Evolutionary conservation across 345 rosid genomes (phyloP).

Genomic region (Aethionema arabicum): DNA sequence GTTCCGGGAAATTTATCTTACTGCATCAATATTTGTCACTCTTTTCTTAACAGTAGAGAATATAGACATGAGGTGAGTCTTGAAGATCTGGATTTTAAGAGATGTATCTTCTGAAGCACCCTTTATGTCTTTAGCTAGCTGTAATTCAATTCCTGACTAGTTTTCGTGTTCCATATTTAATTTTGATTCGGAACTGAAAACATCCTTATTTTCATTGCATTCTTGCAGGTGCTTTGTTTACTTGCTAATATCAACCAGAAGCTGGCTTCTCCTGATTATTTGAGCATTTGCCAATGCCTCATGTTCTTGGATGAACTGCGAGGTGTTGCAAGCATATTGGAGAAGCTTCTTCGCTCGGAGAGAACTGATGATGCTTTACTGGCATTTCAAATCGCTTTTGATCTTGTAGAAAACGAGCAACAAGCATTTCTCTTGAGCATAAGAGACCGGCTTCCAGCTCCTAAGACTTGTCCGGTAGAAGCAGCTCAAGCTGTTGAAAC

Average conservation of each 20-base stretch:
- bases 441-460: slow-evolving; percentile 59
- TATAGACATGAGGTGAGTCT: slow-evolving; percentile 75
- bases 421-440: slow-evolving; percentile 84
- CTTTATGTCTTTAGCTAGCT: background rate
- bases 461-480: slow-evolving; percentile 47
- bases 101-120: background rate
- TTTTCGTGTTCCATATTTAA: background rate
- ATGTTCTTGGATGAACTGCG: slow-evolving; percentile 84
- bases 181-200: background rate
- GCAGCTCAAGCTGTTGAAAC: slow-evolving; percentile 45
- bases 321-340: slow-evolving; percentile 65
- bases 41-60: slow-evolving; percentile 75
- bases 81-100: background rate
- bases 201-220: background rate
- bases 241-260: slow-evolving; percentile 69
- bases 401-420: slow-evolving; percentile 83
- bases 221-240: slow-evolving; percentile 67
- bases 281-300: slow-evolving; percentile 79
- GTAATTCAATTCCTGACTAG: background rate
- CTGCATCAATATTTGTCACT: slow-evolving; percentile 75
- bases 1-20: slow-evolving; percentile 70
- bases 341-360: slow-evolving; percentile 68
- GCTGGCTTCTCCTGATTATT: slow-evolving; percentile 72
- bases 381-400: slow-evolving; percentile 78
- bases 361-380: slow-evolving; percentile 66